A percentile compares a stretch with the other conserved stretches of the same genome.
phyloP scores from a whole-genome alignment of 371 early-diverging fungal species.

The Lichtheimia corymbifera region DNA sequence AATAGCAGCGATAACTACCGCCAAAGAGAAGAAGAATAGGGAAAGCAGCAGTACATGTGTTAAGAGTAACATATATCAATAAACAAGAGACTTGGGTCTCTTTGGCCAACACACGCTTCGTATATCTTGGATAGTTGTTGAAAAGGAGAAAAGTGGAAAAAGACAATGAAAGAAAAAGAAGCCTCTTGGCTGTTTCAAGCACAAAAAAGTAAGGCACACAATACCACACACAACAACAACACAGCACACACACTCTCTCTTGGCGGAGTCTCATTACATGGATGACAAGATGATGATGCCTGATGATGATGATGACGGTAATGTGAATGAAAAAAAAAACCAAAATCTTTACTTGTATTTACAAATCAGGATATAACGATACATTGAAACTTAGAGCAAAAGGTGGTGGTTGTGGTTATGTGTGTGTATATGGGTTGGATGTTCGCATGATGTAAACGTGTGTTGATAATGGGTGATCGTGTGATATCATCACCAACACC shows the following conservation, averaged over 20 bases:
- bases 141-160: neutral
- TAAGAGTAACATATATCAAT: neutral
- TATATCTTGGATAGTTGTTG: neutral
- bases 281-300: no score
- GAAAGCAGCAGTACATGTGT: neutral
- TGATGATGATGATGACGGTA: no score
- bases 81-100: slow-evolving; percentile 4
- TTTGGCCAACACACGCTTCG: neutral
- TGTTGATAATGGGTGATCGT: no score
- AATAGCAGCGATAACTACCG: neutral
- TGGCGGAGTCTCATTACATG: no score
- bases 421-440: slow-evolving; percentile 2
- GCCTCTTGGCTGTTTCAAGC: neutral
- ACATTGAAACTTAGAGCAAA: no score
- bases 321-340: neutral
- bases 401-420: neutral
- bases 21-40: slow-evolving; percentile 5
- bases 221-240: no score
- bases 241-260: no score
- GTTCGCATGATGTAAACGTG: neutral
- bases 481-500: no score
- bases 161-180: neutral
- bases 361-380: neutral
- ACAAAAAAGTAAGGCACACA: neutral
- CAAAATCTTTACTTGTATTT: slow-evolving; percentile 5